Evolutionary conservation across 2,329 filamentous ascomycete species (phyloP), one percentile per base, ranked within the genome.

Genomic region (Cryphonectria japonica): DNA sequence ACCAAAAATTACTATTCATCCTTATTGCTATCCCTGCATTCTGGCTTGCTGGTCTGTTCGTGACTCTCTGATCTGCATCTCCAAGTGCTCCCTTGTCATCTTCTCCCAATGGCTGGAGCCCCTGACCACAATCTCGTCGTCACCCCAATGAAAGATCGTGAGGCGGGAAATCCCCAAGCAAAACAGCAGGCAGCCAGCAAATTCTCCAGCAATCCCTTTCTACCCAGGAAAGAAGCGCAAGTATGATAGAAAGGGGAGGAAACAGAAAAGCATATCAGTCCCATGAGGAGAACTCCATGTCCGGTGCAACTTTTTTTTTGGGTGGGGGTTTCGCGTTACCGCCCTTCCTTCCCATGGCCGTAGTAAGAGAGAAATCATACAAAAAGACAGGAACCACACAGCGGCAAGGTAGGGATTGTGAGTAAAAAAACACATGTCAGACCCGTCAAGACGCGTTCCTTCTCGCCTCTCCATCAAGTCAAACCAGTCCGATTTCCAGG

Each of bases 381-480:
- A 71, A 66, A 69, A 69, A 57, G 65, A 66, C 41, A 62, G 57
- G 66, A 63, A 69, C 50, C 61, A 62, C 61, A 60, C 68, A 68
- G 66, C 62, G 65, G 50, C 59, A 37, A 69, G 68, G 63, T 22
- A 65, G 41, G 16, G 43, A 34, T 32, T 22, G 63, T 65, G 68
- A 34, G 62, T 66, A 46, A 41, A 60, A 66, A 66, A 52, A 64
- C 62, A 67, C 63, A 69, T 71, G 67, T 65, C 46, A 57, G 63
- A 34, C 63, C 62, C 16, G 60, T 32, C 26, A 63, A 63, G 52
- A 67, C 32, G 41, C 13, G 41, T 39, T 22, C 50, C 43, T 11
- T 57, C 2, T 54, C 64, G 26, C 63, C 34, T 69, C 64, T 41
- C 69, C 60, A 67, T 66, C 54, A 39, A 61, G 50, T 66, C 43